Evolutionary conservation across 2,329 filamentous ascomycete species (phyloP), one percentile per base, ranked within the genome.

Genomic region (Chrysosphaeria jannelii): DNA sequence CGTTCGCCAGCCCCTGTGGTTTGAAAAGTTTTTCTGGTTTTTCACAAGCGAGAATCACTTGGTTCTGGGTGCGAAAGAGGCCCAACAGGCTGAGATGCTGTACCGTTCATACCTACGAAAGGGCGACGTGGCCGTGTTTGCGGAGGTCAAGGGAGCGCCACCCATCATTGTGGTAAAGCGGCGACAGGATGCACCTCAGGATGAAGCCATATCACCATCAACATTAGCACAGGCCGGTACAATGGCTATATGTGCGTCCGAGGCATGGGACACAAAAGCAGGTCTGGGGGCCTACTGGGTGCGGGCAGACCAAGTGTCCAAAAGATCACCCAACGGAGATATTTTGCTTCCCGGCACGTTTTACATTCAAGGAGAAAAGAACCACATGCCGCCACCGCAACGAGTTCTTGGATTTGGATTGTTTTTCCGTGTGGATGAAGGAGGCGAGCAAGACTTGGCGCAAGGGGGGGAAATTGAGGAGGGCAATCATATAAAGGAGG

Each of bases 261-360:
- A 54, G 27, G 85, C 81, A 0, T 97, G 85, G 85, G 85, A 93
- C 29, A 81, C 74, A 2, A 97, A 97, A 42, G 81, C 81, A 6
- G 63, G 76, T 10, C 89, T 93, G 72, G 69, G 72, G 10, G 79
- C 81, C 6, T 97, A 75, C 69, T 97, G 85, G 85, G 81, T 88
- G 0, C 65, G 68, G 30, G 69, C 74, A 2, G 67, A 81, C 25
- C 79, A 93, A 40, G 75, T 97, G 0, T 76, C 72, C 7, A 93
- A 93, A 45, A 74, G 64, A 16, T 67, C 70, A 0, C 54, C 65
- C 1, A 63, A 59, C 0, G 81, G 81, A 13, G 79, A 88, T 33
- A 81, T 74, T 34, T 45, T 97, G 5, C 58, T 65, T 0, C 52
- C 59, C 0, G 85, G 81, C 10, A 61, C 61, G 30, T 91, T 97